A percentile compares a stretch with the other conserved stretches of the same genome.
Evolutionary conservation across 441 rosid species (phyloP).

Genomic region (Viola pubescens): DNA sequence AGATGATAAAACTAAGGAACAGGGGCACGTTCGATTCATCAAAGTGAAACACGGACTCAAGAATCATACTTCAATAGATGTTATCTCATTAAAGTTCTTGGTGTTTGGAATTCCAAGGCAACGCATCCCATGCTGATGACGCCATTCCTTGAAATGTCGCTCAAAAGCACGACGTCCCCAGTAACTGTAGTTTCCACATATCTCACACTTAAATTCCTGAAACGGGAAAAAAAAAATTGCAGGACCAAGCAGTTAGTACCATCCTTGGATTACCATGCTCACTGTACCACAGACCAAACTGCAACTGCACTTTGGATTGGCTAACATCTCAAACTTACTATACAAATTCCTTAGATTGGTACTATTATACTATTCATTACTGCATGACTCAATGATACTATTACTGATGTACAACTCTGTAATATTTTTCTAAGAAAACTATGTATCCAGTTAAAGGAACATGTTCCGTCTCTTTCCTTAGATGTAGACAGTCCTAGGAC

Average conservation of each 20-base stretch:
- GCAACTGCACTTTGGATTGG: background rate
- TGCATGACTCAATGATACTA: too few species aligned
- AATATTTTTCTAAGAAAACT: background rate
- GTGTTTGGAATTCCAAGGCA: conserved; percentile 98
- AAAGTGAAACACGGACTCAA: background rate
- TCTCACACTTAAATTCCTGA: conserved; percentile 96
- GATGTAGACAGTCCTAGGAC: too few species aligned
- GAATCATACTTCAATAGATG: conserved; percentile 62
- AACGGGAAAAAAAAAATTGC: conserved; percentile 5
- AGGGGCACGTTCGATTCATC: background rate
- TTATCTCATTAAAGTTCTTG: conserved; percentile 95
- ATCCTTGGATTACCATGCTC: background rate
- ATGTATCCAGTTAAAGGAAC: background rate
- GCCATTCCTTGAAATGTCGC: conserved; percentile 97
- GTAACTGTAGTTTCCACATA: conserved; percentile 91
- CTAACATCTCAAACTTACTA: too few species aligned
- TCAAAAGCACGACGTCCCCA: conserved; percentile 99
- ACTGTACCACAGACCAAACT: background rate
- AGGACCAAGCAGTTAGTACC: too few species aligned
- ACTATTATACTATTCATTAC: too few species aligned
- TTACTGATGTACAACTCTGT: too few species aligned
- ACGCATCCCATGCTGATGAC: conserved; percentile 99
- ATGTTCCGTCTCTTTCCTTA: too few species aligned
- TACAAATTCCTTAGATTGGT: too few species aligned
- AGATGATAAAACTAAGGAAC: background rate